Conservation (phyloP, 2,329 filamentous ascomycete species). For the Penicillium sp. region DNA sequence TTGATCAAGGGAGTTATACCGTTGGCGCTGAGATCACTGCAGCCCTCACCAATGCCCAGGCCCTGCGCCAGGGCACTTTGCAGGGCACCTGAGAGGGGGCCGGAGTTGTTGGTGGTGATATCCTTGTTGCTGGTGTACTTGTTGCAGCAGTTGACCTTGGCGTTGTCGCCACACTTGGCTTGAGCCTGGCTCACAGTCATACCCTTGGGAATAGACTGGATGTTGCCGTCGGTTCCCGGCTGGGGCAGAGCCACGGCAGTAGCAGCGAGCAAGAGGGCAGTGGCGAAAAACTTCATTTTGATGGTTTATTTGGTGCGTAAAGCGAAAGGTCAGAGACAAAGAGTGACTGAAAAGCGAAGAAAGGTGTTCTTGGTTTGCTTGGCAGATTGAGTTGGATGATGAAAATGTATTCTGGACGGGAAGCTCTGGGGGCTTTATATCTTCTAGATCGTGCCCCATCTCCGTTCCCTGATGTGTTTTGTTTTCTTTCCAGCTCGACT, state of each 20-base stretch:
- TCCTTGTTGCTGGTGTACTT: conserved; percentile 27
- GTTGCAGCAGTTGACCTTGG: conserved; percentile 32
- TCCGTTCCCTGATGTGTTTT: neutral
- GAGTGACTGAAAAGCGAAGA: neutral
- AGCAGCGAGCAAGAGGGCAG: conserved; percentile 25
- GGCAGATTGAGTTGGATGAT: conserved; percentile 13
- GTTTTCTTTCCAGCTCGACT: neutral
- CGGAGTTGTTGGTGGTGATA: conserved; percentile 19
- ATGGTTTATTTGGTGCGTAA: conserved; percentile 4
- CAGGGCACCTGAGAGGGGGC: conserved; percentile 27
- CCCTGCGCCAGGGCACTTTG: conserved; percentile 25
- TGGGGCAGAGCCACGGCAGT: conserved; percentile 23
- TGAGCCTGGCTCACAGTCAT: conserved; percentile 21
- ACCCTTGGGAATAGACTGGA: conserved; percentile 2
- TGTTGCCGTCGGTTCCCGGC: neutral
- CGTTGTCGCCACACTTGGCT: conserved; percentile 26
- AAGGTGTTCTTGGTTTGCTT: conserved; percentile 3
- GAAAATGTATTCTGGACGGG: neutral
- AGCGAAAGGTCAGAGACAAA: neutral
- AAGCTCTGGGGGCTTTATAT: conserved; percentile 23
- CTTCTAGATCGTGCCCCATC: neutral
- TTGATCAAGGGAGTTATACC: conserved; percentile 16
- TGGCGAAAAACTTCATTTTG: conserved; percentile 31
- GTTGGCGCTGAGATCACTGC: conserved; percentile 31
- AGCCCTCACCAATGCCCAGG: conserved; percentile 33